Evolutionary conservation across 2,329 filamentous ascomycete species (phyloP).

Genomic region (Neonectria coccinea): DNA sequence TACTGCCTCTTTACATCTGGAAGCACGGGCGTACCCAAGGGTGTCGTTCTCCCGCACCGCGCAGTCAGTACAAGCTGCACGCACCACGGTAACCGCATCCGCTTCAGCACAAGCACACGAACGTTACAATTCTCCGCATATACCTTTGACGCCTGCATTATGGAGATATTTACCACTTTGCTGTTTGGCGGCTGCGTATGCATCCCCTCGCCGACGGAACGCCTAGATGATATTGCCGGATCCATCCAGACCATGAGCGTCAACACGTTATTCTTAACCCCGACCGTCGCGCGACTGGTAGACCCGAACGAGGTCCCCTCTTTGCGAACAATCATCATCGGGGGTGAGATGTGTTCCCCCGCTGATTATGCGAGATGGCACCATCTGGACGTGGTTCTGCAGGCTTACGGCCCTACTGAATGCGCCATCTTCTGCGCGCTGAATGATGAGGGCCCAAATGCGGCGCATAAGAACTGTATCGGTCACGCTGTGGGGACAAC

Average conservation of each 20-base stretch:
- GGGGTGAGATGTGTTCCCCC: constrained; percentile 23
- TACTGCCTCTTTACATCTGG: constrained; percentile 40
- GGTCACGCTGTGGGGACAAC: constrained; percentile 9
- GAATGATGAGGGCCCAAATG: not conserved
- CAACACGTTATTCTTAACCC: constrained; percentile 10
- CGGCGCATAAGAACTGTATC: constrained; percentile 6
- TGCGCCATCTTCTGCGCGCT: constrained; percentile 21
- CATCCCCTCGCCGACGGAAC: constrained; percentile 32
- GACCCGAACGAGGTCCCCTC: not conserved
- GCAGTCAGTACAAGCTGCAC: constrained; percentile 18
- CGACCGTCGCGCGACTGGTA: not conserved
- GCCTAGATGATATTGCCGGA: constrained; percentile 31
- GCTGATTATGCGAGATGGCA: constrained; percentile 26
- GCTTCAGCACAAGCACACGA: constrained; percentile 11
- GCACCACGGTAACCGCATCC: constrained; percentile 12
- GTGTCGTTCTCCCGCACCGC: constrained; percentile 36
- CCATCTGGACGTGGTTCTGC: constrained; percentile 10
- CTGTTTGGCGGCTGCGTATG: constrained; percentile 31
- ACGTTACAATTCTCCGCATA: constrained; percentile 33
- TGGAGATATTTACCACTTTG: constrained; percentile 31
- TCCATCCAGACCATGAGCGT: constrained; percentile 23
- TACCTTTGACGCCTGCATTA: constrained; percentile 34
- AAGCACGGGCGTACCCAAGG: constrained; percentile 43
- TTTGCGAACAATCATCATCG: constrained; percentile 16
- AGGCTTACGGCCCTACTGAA: constrained; percentile 30